phyloP scores from a whole-genome alignment of 352 stramenopile genomes.

The Pythium graminicola region DNA sequence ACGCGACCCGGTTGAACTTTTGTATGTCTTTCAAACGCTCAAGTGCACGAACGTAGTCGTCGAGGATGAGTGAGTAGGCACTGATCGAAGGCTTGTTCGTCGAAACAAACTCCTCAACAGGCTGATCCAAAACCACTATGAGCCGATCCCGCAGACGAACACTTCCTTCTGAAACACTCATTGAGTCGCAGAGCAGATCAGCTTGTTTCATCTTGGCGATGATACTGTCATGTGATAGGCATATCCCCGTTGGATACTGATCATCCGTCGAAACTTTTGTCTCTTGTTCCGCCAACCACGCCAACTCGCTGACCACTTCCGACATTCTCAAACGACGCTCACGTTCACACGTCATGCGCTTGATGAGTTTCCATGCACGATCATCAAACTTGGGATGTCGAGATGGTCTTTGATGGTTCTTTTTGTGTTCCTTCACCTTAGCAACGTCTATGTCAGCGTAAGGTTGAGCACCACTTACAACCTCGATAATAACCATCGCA shows the following conservation, averaged over 20 bases:
- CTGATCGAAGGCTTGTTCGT: neutral
- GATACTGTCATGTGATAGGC: neutral
- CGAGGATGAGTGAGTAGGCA: neutral
- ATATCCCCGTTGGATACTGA: neutral
- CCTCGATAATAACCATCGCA: slow-evolving; percentile 32
- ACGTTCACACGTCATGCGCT: neutral
- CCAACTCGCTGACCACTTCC: slow-evolving; percentile 7
- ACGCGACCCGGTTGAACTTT: neutral
- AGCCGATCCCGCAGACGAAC: neutral
- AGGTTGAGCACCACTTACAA: slow-evolving; percentile 11
- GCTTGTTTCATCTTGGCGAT: neutral
- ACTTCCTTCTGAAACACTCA: neutral
- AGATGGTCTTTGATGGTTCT: neutral
- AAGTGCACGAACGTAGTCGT: neutral
- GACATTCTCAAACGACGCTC: neutral
- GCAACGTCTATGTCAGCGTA: neutral
- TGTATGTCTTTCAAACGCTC: neutral
- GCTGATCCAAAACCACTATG: neutral
- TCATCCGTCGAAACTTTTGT: neutral
- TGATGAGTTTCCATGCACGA: slow-evolving; percentile 5
- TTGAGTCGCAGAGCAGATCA: too few species aligned
- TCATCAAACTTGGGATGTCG: neutral
- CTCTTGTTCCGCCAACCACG: neutral
- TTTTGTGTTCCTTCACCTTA: neutral
- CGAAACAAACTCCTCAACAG: neutral